A percentile compares a stretch with the other conserved stretches of the same genome.
phyloP scores from a whole-genome alignment of 345 rosid genomes.

The Salix suchowensis region DNA sequence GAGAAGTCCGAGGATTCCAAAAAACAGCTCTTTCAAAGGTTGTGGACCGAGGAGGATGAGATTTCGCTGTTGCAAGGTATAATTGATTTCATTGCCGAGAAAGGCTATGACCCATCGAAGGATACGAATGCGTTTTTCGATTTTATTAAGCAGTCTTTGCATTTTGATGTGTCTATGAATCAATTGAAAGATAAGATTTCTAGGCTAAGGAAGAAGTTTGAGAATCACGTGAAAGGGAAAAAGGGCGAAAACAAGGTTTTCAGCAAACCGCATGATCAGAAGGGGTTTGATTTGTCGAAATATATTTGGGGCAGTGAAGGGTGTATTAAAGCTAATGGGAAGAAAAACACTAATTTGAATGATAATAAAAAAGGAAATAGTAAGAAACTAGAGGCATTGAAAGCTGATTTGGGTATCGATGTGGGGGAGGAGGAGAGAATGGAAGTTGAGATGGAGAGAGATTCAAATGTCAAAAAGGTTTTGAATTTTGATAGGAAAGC shows the following conservation, averaged over 20 bases:
- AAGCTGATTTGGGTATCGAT: background rate
- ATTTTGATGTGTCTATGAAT: conserved; percentile 26
- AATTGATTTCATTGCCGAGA: conserved; percentile 27
- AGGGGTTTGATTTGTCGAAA: conserved; percentile 24
- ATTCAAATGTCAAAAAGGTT: background rate
- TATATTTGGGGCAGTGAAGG: conserved; percentile 28
- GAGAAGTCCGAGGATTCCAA: background rate
- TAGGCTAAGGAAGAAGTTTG: conserved; percentile 37
- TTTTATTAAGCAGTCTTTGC: conserved; percentile 38
- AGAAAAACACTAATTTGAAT: background rate
- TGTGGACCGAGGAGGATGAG: conserved; percentile 29
- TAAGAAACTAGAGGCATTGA: background rate
- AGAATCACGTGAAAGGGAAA: conserved; percentile 16
- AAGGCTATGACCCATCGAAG: conserved; percentile 29
- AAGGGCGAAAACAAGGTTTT: conserved; percentile 20
- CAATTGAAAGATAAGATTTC: conserved; percentile 43
- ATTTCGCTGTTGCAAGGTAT: conserved; percentile 42
- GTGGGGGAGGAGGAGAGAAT: background rate
- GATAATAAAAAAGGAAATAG: background rate
- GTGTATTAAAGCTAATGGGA: background rate
- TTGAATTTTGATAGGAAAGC: background rate
- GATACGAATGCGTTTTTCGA: conserved; percentile 36
- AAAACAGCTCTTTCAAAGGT: background rate
- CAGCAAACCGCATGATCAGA: conserved; percentile 22
- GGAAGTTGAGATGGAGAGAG: conserved; percentile 4